Evolutionary conservation across 192 early-diverging fungal species (phyloP).

Genomic region (Coemansia biformis): DNA sequence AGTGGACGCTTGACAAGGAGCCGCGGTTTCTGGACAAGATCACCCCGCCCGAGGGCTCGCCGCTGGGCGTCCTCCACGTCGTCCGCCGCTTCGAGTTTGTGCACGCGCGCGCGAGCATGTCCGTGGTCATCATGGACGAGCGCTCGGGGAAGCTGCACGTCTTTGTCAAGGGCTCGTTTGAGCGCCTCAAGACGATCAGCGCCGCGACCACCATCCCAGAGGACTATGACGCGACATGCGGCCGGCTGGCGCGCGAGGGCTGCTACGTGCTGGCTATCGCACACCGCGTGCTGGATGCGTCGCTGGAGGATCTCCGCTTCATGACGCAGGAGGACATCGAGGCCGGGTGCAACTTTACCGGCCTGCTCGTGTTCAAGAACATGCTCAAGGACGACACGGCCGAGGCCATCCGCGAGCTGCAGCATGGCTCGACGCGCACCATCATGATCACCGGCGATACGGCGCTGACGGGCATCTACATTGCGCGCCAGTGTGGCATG

Average conservation of each 20-base stretch:
- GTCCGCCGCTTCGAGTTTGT: conserved; percentile 65
- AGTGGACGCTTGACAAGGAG: conserved; percentile 12
- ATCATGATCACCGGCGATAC: conserved; percentile 85
- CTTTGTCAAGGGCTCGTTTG: conserved; percentile 66
- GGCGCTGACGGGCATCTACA: conserved; percentile 67
- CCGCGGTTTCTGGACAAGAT: conserved; percentile 49
- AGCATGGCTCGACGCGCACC: conserved; percentile 63
- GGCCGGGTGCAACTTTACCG: conserved; percentile 51
- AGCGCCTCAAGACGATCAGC: conserved; percentile 56
- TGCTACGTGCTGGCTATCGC: conserved; percentile 74
- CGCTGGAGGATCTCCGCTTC: conserved; percentile 36
- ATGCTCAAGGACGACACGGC: conserved; percentile 68
- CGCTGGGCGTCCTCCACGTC: conserved; percentile 16
- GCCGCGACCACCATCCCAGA: conserved; percentile 51
- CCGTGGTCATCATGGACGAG: conserved; percentile 50
- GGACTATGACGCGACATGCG: conserved; percentile 54
- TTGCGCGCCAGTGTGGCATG: conserved; percentile 53
- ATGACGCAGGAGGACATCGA: conserved; percentile 60
- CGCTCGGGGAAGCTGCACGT: conserved; percentile 44
- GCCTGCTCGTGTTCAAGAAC: conserved; percentile 74
- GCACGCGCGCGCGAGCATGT: conserved; percentile 63
- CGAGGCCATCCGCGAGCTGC: conserved; percentile 62
- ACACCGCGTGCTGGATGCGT: conserved; percentile 49
- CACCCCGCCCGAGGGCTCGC: conserved; percentile 6
- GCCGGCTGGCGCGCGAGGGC: conserved; percentile 58